These are phyloP conservation scores for Malassezia globosa DNA, from an alignment of 1,284 basidiomycete species.

Conservation along the genomic window DNA sequence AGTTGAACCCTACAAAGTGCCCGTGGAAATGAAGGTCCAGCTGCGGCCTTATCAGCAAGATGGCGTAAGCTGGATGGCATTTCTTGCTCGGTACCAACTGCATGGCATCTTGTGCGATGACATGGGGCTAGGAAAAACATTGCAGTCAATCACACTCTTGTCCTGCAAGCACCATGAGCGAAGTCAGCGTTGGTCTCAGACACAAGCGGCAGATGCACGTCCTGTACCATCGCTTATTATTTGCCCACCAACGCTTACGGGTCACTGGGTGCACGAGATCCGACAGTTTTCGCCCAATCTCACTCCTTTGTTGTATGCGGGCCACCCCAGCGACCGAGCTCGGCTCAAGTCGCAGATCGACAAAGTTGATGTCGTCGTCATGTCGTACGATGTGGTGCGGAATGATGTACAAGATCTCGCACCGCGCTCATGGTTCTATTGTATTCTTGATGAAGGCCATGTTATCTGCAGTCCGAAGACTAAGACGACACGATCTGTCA, in stretches of 20 bases:
- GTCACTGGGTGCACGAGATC: conserved; percentile 98
- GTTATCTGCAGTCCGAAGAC: conserved; percentile 98
- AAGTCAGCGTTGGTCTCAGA: conserved; percentile 58
- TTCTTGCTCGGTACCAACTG: conserved; percentile 69
- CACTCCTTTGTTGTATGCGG: conserved; percentile 75
- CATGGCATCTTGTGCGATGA: conserved; percentile 98
- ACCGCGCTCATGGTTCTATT: conserved; percentile 78
- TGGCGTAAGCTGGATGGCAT: conserved; percentile 97
- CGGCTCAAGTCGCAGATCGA: conserved; percentile 47
- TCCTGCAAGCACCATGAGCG: conserved; percentile 88
- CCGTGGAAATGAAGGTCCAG: conserved; percentile 81
- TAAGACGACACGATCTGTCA: conserved; percentile 91
- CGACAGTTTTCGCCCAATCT: conserved; percentile 81
- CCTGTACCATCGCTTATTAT: conserved; percentile 88
- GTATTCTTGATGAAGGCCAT: conserved; percentile 95
- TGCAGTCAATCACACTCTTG: conserved; percentile 95
- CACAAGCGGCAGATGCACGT: conserved; percentile 63
- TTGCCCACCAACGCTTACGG: conserved; percentile 87
- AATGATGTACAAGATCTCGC: conserved; percentile 78
- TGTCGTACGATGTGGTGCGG: conserved; percentile 91
- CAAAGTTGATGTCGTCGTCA: conserved; percentile 69
- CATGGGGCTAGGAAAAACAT: conserved; percentile 98
- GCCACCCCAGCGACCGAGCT: conserved; percentile 73
- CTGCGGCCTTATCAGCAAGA: conserved; percentile 95
- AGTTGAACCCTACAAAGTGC: conserved; percentile 79